These are phyloP conservation scores for Picea abies DNA, from an alignment of 83 land plant genomes.

Conservation along the genomic window DNA sequence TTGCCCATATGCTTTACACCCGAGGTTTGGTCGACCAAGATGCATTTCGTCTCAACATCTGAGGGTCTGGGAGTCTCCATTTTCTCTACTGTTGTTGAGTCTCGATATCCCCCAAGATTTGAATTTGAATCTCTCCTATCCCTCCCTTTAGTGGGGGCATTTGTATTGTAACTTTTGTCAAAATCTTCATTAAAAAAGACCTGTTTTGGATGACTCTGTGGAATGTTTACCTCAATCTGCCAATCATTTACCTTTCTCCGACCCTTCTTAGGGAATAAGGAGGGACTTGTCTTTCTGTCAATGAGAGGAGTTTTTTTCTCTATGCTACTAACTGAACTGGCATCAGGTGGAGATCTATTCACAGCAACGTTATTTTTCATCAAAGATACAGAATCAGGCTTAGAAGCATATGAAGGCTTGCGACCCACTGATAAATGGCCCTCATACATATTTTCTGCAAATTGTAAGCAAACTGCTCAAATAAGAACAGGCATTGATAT, in stretches of 20 bases:
- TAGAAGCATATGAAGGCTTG: too few relatives aligned
- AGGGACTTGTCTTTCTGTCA: conserved; percentile 28
- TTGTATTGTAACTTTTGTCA: neutral
- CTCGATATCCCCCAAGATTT: neutral
- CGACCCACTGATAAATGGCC: too few relatives aligned
- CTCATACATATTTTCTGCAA: neutral
- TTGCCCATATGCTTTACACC: too few relatives aligned
- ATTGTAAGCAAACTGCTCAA: neutral
- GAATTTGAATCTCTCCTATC: neutral
- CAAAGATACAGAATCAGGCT: too few relatives aligned
- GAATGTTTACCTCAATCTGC: conserved; percentile 43
- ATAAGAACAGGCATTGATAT: neutral
- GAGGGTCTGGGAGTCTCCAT: neutral
- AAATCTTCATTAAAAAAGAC: conserved; percentile 12
- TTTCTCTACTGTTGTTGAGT: neutral
- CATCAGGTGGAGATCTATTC: too few relatives aligned
- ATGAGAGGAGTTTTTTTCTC: conserved; percentile 17
- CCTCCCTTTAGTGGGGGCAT: neutral
- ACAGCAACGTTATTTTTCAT: too few relatives aligned
- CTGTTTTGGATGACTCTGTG: conserved; percentile 15
- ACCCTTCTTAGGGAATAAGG: conserved; percentile 28
- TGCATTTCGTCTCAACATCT: too few relatives aligned
- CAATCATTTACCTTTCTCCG: conserved; percentile 28
- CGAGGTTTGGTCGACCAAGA: neutral
- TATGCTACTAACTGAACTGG: too few relatives aligned